Evolutionary conservation across 208 protist genomes (phyloP), one percentile per base, ranked within the genome.

Genomic region (Crithidia thermophila): DNA sequence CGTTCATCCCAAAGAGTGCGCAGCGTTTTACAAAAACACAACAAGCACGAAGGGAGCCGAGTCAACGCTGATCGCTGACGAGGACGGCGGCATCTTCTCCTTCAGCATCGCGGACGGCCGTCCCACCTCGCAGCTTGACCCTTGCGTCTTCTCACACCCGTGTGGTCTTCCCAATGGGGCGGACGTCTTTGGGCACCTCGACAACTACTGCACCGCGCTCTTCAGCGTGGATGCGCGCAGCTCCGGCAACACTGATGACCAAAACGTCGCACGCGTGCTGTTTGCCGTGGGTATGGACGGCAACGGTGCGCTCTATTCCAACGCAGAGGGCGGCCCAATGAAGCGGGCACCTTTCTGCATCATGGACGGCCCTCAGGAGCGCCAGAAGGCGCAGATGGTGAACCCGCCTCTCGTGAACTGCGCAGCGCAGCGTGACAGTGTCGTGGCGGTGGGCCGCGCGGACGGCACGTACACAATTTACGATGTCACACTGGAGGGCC

Each of bases 321-420:
- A 53, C 10, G 66, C 78, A 4, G 43, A 65, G 11, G 3, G 42
- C 64, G 0, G 23, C 34, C 13, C 23, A 45, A 4, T 79, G 77
- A 34, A 49, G 21, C 33, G 86, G 9, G 45, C 55, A 5, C 23
- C 34, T 0, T 70, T 77, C 45, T 43, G 33, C 11, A 28, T 61
- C 18, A 20, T 58, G 31, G 18, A 55, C 8, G 46, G 42, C 11
- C 40, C 60, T 13, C 43, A 31, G 25, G 14, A 31, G 1, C 21
- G 39, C 8, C 39, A 51, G 50, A 55, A 25, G 43, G 77, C 57
- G 13, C 74, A 84, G 57, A 20, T 95, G 23, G 65, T 95, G 25
- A 95, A 95, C 58, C 89, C 89, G 8, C 86, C 89, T 2, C 49
- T 95, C 3, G 80, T 85, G 18, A 91, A 75, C 27, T 85, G 79